Base-by-base conservation (phyloP, 805 yeast genomes). In the Schwanniomyces pseudopolymorphus region DNA sequence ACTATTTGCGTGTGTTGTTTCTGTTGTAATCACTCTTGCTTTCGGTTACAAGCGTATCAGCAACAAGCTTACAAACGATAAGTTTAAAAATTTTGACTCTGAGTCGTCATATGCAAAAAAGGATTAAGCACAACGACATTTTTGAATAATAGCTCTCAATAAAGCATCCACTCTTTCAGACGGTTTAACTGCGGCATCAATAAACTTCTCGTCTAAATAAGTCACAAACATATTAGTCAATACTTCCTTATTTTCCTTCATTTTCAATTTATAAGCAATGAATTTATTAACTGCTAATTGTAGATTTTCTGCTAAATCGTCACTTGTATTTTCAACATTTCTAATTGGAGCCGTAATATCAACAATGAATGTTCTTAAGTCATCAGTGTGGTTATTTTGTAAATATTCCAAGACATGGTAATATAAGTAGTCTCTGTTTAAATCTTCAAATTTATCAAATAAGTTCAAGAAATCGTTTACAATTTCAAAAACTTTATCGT, bases 221-320 rank as follows among this genome's bases (percentile, higher is more conserved):
- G 54, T 54, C 13, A 63, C 57, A 50, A 53, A 72, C 25, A 49
- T 43, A 10, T 52, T 48, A 3, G 67, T 72, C 40, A 81, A 57
- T 21, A 60, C 54, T 13, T 58, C 61, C 40, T 66, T 65, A 43
- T 64, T 52, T 14, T 57, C 60, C 31, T 60, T 64, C 38, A 50
- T 54, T 58, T 77, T 83, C 52, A 61, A 54, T 51, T 77, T 74
- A 59, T 81, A 83, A 7, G 89, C 85, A 51, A 80, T 70, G 60
- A 80, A 88, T 58, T 83, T 81, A 59, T 85, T 87, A 37, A 89
- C 86, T 16, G 90, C 75, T 19, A 77, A 73, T 66, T 87, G 89
- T 57, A 91, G 74, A 42, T 70, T 64, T 42, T 77, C 82, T 16
- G 87, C 81, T 57, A 86, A 81, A 7, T 60, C 57, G 4, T 74